Evolutionary conservation across 805 yeast species (phyloP), one percentile per base, ranked within the genome.

Genomic region (Saturnispora quitensis): DNA sequence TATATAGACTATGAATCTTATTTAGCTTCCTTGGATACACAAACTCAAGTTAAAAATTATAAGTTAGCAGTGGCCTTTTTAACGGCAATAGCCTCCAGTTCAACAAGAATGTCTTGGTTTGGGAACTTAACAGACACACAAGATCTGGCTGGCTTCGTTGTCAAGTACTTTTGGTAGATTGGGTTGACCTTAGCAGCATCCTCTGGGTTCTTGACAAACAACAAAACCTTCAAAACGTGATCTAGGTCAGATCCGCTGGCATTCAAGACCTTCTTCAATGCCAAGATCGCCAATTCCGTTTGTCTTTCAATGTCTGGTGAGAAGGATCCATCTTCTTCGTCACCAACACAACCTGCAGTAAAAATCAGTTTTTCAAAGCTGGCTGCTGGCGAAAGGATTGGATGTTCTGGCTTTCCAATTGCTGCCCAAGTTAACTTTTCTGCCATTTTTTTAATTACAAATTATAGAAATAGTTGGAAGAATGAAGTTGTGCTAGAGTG

Each of bases 71-170:
- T 55, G 22, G 50, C 18, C 18, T 25, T 57, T 78, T 54, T 53
- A 40, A 50, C 57, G 17, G 68, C 68, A 59, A 77, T 66, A 48
- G 74, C 72, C 58, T 78, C 82, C 50, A 78, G 60, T 60, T 79
- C 84, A 45, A 79, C 75, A 57, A 75, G 71, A 50, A 78, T 55
- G n/a, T 66, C 58, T 10, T 74, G 69, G 60, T 76, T 73, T 60
- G 80, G 79, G 66, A 78, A 78, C 7, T 67, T 72, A 34, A 74
- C 81, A 49, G 75, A 68, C 36, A 78, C 68, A 60, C 80, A 75
- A 45, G 76, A 71, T 68, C 84, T 72, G 7, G 80, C 79, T 18
- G 84, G 84, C 55, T 69, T 68, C 44, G 68, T 66, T 2, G 72
- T 69, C 67, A 79, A 74, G 59, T 70, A 67, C 55, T 72, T 68